These are phyloP conservation scores for Suillus weaverae DNA, from an alignment of 768 basidiomycete genomes.

Conservation along the genomic window DNA sequence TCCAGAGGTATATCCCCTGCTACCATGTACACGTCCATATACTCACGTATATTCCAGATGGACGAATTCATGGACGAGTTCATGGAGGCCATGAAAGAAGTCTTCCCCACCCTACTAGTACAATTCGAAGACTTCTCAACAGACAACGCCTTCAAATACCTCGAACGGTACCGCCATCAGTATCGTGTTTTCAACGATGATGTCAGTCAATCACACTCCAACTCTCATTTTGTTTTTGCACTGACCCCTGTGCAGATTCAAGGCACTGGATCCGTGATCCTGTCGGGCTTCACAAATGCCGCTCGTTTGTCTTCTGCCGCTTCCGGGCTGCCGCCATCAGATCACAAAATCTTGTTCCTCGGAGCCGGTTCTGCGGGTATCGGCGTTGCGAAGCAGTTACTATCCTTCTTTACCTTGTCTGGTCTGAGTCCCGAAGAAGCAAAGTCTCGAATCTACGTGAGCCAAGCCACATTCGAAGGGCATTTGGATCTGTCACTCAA, in stretches of 20 bases:
- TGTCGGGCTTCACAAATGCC: slow-evolving; percentile 75
- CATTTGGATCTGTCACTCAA: slow-evolving; percentile 13
- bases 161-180: slow-evolving; percentile 57
- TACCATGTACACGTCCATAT: neutral
- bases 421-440: slow-evolving; percentile 70
- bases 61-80: slow-evolving; percentile 77
- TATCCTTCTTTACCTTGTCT: slow-evolving; percentile 49
- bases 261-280: slow-evolving; percentile 74
- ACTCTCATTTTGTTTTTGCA: slow-evolving; percentile 3
- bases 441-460: slow-evolving; percentile 62
- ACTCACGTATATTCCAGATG: slow-evolving; percentile 42
- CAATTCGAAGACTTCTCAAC: slow-evolving; percentile 81
- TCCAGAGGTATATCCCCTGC: slow-evolving; percentile 38
- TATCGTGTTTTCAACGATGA: slow-evolving; percentile 75
- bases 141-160: slow-evolving; percentile 74
- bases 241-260: slow-evolving; percentile 46
- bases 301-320: slow-evolving; percentile 57
- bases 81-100: slow-evolving; percentile 63
- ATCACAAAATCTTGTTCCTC: slow-evolving; percentile 58
- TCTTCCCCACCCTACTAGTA: slow-evolving; percentile 67
- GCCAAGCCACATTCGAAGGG: slow-evolving; percentile 18
- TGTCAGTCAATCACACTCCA: slow-evolving; percentile 38
- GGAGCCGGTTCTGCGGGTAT: slow-evolving; percentile 56
- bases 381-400: slow-evolving; percentile 52
- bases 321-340: slow-evolving; percentile 40